A percentile compares a stretch with the other conserved stretches of the same genome.
Conservation (phyloP, 2,329 filamentous ascomycete species). For the Pseudopyricularia cyperi region DNA sequence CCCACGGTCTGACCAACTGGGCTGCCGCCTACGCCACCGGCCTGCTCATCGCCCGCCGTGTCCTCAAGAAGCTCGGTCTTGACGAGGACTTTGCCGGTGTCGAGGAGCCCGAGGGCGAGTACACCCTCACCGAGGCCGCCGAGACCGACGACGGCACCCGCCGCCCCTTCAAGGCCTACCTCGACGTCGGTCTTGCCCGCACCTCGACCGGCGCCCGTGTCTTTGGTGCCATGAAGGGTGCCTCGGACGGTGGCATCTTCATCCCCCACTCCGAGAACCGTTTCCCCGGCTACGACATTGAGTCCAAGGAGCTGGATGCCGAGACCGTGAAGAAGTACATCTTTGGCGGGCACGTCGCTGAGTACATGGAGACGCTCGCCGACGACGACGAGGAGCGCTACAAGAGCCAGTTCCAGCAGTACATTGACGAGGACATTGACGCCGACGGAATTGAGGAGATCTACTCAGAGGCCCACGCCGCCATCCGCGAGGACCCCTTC, state of each 20-base stretch:
- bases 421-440: conserved; percentile 94
- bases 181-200: conserved; percentile 93
- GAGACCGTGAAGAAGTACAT: conserved; percentile 99
- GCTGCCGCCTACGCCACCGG: conserved; percentile 92
- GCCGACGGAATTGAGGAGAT: conserved; percentile 94
- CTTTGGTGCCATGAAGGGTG: conserved; percentile 99
- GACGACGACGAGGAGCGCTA: conserved; percentile 99
- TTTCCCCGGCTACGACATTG: conserved; percentile 97
- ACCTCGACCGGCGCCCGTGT: conserved; percentile 98
- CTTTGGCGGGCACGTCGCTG: conserved; percentile 92
- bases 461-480: conserved; percentile 87
- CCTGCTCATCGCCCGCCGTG: conserved; percentile 91
- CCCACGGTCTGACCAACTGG: conserved; percentile 99
- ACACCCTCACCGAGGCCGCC: conserved; percentile 83
- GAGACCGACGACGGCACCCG: conserved; percentile 78
- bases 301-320: conserved; percentile 93
- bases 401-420: conserved; percentile 95
- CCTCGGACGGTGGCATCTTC: conserved; percentile 93
- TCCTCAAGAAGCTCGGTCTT: conserved; percentile 91
- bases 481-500: conserved; percentile 95
- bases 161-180: conserved; percentile 98
- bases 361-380: conserved; percentile 99
- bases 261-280: conserved; percentile 98
- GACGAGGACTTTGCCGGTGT: conserved; percentile 91
- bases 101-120: conserved; percentile 95